phyloP scores from a whole-genome alignment of 225 moss, liverwort and hornwort genomes.

The Pseudisothecium myosuroides region DNA sequence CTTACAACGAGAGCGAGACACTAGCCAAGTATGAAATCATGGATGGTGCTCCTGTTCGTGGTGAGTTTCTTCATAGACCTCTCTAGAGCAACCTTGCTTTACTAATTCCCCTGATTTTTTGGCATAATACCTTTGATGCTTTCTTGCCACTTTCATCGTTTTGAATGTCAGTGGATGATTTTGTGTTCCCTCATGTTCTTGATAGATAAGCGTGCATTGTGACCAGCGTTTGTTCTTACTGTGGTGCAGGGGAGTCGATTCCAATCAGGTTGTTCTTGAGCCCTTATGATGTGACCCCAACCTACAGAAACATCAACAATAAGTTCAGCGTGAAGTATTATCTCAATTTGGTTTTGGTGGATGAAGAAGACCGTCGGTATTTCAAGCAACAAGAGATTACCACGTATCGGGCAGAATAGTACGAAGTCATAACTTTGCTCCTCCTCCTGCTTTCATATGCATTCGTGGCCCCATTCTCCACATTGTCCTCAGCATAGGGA shows the following conservation, averaged over 20 bases:
- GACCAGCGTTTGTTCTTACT: background rate
- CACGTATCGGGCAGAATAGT: slow-evolving; percentile 69
- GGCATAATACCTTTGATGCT: background rate
- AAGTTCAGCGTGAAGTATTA: slow-evolving; percentile 99
- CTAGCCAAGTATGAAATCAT: slow-evolving; percentile 97
- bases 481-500: background rate
- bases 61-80: slow-evolving; percentile 18
- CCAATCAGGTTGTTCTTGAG: slow-evolving; percentile 97
- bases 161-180: background rate
- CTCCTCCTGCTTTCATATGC: background rate
- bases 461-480: background rate
- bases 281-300: slow-evolving; percentile 96
- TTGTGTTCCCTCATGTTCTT: background rate
- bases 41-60: slow-evolving; percentile 98
- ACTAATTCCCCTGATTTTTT: background rate
- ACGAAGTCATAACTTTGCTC: background rate
- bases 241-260: slow-evolving; percentile 79
- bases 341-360: slow-evolving; percentile 92
- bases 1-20: slow-evolving; percentile 97
- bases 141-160: background rate
- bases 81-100: background rate
- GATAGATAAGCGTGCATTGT: background rate
- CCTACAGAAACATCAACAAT: slow-evolving; percentile 97
- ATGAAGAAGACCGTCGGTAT: slow-evolving; percentile 96
- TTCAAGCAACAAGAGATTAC: slow-evolving; percentile 99